A percentile compares a stretch with the other conserved stretches of the same genome.
Conservation (phyloP, 2,329 filamentous ascomycete species). For the Botrytis deweyae region DNA sequence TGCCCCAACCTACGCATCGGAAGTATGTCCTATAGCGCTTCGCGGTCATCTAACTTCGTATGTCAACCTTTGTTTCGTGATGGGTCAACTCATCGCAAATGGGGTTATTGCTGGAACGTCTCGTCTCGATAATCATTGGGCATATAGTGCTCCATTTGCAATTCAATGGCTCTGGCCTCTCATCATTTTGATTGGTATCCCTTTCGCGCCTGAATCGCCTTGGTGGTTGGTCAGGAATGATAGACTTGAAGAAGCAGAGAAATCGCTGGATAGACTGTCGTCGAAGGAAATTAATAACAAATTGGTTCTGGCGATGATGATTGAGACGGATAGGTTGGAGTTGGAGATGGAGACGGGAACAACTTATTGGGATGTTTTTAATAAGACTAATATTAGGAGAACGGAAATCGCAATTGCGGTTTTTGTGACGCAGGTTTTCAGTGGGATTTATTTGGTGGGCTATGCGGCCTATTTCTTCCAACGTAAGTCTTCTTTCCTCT, state of each 20-base stretch:
- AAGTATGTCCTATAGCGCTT: slow-evolving; percentile 53
- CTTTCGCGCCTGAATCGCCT: slow-evolving; percentile 49
- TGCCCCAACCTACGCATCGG: slow-evolving; percentile 42
- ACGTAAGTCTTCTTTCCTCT: slow-evolving; percentile 26
- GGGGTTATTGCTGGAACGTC: slow-evolving; percentile 44
- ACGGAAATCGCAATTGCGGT: slow-evolving; percentile 55
- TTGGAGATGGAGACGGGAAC: slow-evolving; percentile 46
- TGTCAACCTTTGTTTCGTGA: slow-evolving; percentile 53
- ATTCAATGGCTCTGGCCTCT: slow-evolving; percentile 56
- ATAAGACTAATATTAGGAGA: slow-evolving; percentile 50
- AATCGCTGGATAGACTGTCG: slow-evolving; percentile 31
- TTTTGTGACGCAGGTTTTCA: slow-evolving; percentile 60
- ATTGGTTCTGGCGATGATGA: slow-evolving; percentile 51
- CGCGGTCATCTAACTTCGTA: slow-evolving; percentile 52
- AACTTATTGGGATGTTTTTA: slow-evolving; percentile 53
- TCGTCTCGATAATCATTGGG: slow-evolving; percentile 30
- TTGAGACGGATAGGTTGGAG: slow-evolving; percentile 56
- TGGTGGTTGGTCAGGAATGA: slow-evolving; percentile 51
- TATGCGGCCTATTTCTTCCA: slow-evolving; percentile 61
- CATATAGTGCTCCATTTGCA: slow-evolving; percentile 37
- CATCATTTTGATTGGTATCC: slow-evolving; percentile 47
- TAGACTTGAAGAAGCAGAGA: slow-evolving; percentile 44
- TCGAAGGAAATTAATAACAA: slow-evolving; percentile 41
- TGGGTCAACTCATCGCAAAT: slow-evolving; percentile 50
- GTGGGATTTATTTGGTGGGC: slow-evolving; percentile 62